phyloP scores from a whole-genome alignment of 768 basidiomycete species.

The Mycena galopus region DNA sequence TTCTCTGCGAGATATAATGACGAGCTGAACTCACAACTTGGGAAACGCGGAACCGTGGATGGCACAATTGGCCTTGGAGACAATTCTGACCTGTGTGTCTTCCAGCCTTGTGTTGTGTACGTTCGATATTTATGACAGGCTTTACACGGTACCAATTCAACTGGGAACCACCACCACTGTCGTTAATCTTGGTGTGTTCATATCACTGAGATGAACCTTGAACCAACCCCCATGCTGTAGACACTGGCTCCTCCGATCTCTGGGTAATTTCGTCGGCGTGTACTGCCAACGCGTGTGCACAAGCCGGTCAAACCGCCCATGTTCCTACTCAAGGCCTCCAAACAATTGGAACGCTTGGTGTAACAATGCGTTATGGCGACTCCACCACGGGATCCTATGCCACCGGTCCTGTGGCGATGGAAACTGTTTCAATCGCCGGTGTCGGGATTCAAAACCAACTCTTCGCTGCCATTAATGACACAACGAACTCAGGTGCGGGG shows the following conservation, averaged over 20 bases:
- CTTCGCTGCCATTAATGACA: conserved; percentile 70
- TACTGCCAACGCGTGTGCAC: conserved; percentile 52
- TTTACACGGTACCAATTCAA: conserved; percentile 61
- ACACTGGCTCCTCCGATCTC: conserved; percentile 80
- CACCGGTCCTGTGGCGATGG: conserved; percentile 66
- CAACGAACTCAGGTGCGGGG: conserved; percentile 56
- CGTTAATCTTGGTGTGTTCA: conserved; percentile 62
- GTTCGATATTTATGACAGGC: conserved; percentile 9
- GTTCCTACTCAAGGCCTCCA: conserved; percentile 58
- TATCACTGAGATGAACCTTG: background rate
- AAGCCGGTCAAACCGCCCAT: conserved; percentile 49
- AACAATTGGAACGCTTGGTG: conserved; percentile 49
- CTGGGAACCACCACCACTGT: conserved; percentile 57
- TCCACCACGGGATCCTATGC: conserved; percentile 75
- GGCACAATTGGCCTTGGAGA: conserved; percentile 52
- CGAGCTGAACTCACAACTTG: conserved; percentile 7
- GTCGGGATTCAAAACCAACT: conserved; percentile 63
- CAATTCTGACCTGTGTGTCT: conserved; percentile 36
- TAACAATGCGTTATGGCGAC: conserved; percentile 72
- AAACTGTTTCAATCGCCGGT: conserved; percentile 67
- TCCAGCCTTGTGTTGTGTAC: background rate
- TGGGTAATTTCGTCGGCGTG: conserved; percentile 74
- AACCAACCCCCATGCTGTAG: conserved; percentile 45
- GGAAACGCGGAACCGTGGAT: conserved; percentile 45
- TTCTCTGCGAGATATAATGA: conserved; percentile 37